A percentile compares a stretch with the other conserved stretches of the same genome.
phyloP scores from a whole-genome alignment of 306 rosid species.

The Citrullus amarus region DNA sequence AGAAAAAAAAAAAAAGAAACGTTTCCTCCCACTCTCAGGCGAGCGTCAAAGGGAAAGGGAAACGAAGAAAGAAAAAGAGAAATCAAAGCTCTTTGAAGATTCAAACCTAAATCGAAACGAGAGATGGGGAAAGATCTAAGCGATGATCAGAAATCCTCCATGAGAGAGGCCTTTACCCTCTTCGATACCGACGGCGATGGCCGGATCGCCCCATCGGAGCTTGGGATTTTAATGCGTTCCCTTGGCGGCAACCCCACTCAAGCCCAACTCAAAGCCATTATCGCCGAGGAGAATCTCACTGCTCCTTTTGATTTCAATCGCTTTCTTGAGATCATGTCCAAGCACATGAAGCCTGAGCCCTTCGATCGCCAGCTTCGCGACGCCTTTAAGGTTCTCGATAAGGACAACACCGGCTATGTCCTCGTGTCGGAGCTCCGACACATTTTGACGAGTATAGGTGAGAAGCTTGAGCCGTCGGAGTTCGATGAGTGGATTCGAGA shows the following conservation, averaged over 20 bases:
- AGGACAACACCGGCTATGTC: conserved; percentile 72
- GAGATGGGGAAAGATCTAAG: conserved; percentile 90
- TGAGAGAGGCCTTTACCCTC: conserved; percentile 92
- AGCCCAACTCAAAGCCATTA: conserved; percentile 82
- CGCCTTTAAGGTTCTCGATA: conserved; percentile 91
- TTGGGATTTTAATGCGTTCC: conserved; percentile 94
- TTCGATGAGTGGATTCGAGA: conserved; percentile 98
- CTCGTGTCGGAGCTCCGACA: conserved; percentile 83
- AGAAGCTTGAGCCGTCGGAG: conserved; percentile 91
- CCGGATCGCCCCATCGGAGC: conserved; percentile 90
- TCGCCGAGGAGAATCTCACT: conserved; percentile 68
- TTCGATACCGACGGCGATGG: conserved; percentile 87
- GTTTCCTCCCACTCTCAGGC: background rate
- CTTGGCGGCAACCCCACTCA: conserved; percentile 97
- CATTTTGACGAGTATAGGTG: conserved; percentile 88
- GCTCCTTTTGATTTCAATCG: conserved; percentile 75
- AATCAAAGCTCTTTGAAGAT: background rate
- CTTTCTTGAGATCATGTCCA: conserved; percentile 75
- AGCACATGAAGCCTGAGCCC: conserved; percentile 92
- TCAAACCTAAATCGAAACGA: conserved; percentile 16
- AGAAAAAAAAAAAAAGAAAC: background rate
- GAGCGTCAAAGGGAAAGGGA: background rate
- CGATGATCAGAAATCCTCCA: conserved; percentile 80
- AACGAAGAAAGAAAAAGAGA: background rate
- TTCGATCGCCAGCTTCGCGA: conserved; percentile 95